phyloP scores from a whole-genome alignment of 176 grass and related monocot genomes.

The Thinopyrum elongatum region DNA sequence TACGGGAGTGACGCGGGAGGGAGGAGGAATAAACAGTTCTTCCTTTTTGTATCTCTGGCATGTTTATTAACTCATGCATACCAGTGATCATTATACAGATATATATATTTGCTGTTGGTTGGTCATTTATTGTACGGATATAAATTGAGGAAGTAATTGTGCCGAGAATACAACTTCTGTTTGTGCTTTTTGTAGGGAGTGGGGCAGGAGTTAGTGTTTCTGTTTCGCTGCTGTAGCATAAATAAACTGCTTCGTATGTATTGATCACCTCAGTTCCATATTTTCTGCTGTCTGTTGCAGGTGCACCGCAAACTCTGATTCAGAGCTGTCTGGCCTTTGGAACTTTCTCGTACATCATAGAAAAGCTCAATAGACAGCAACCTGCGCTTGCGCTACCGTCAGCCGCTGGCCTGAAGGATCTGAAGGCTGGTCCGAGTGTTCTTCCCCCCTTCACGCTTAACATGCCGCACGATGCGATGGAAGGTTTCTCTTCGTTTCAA shows the following conservation, averaged over 20 bases:
- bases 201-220: neutral
- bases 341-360: slow-evolving; percentile 78
- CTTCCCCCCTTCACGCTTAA: slow-evolving; percentile 68
- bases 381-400: slow-evolving; percentile 47
- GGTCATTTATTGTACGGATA: neutral
- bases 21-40: too few relatives aligned
- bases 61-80: neutral
- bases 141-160: neutral
- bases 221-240: neutral
- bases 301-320: slow-evolving; percentile 66
- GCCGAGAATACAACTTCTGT: neutral
- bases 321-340: slow-evolving; percentile 83
- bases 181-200: neutral
- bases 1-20: too few relatives aligned
- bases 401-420: neutral
- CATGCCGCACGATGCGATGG: slow-evolving; percentile 30
- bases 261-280: neutral
- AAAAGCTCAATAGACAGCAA: slow-evolving; percentile 67
- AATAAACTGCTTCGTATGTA: neutral
- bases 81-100: neutral
- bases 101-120: slow-evolving; percentile 5
- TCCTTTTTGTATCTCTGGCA: neutral
- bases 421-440: slow-evolving; percentile 17
- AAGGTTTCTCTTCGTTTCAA: slow-evolving; percentile 50
- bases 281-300: slow-evolving; percentile 33